Evolutionary conservation across 169 alveolate genomes (phyloP).

Genomic region (Cryptosporidium felis): DNA sequence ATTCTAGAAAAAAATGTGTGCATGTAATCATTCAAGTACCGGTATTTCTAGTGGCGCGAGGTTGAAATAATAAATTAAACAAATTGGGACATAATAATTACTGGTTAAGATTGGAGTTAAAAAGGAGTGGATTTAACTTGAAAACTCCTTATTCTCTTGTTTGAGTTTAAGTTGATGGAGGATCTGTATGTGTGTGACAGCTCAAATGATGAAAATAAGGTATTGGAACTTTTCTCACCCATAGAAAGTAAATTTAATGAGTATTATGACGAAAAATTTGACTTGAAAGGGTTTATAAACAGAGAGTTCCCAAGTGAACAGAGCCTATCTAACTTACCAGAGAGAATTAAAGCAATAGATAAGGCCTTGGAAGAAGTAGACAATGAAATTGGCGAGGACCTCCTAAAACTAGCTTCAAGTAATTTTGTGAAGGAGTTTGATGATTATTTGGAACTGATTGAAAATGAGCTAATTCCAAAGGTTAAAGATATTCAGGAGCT

Average conservation of each 20-base stretch:
- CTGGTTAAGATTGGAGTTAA: no score
- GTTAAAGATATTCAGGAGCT: neutral
- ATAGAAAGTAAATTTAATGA: constrained; percentile 6
- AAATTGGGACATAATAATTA: no score
- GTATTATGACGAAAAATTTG: neutral
- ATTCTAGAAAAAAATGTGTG: neutral
- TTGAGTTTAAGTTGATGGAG: neutral
- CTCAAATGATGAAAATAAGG: neutral
- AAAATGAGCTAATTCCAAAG: constrained; percentile 14
- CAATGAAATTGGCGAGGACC: neutral
- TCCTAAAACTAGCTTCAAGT: constrained; percentile 5
- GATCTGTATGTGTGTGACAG: neutral
- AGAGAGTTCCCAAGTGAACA: constrained; percentile 45
- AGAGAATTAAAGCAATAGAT: neutral
- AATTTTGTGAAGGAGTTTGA: neutral
- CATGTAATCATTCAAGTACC: constrained; percentile 22
- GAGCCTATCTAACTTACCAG: neutral
- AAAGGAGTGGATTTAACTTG: no score
- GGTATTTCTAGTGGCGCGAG: no score
- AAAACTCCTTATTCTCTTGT: no score
- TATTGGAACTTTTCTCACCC: neutral
- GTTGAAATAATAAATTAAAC: no score
- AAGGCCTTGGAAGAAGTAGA: neutral
- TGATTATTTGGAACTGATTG: neutral
- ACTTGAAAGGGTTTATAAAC: constrained; percentile 5